Conservation (phyloP, 129 eudicot species). For the Smallanthus sonchifolius region DNA sequence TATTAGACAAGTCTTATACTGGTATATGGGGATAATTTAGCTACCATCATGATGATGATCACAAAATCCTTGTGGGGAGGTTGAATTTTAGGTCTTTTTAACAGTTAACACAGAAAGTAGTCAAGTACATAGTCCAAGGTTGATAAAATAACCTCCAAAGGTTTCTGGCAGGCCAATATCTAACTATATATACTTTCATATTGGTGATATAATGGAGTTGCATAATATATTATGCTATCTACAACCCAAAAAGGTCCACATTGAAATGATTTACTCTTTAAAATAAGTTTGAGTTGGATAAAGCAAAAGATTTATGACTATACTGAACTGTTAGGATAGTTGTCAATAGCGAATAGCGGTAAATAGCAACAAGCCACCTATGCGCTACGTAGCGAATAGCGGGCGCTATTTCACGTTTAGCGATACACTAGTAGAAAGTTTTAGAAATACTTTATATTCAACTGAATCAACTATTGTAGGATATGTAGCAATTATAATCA, state of each 20-base stretch:
- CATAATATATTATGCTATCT: background rate
- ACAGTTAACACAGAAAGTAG: background rate
- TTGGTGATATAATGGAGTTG: background rate
- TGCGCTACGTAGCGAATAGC: no score
- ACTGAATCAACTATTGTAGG: no score
- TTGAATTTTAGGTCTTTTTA: background rate
- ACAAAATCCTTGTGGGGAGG: background rate
- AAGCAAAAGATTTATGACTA: background rate
- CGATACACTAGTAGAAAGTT: no score
- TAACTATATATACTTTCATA: background rate
- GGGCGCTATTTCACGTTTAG: no score
- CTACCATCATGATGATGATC: slow-evolving; percentile 16
- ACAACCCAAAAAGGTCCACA: background rate
- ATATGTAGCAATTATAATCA: no score
- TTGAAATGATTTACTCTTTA: background rate
- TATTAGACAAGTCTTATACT: slow-evolving; percentile 2
- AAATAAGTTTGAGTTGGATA: slow-evolving; percentile 11
- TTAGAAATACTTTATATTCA: no score
- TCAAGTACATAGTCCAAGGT: background rate
- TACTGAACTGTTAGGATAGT: background rate
- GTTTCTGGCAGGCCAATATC: background rate
- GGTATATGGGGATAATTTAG: background rate
- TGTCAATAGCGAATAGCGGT: no score
- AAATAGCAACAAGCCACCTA: no score
- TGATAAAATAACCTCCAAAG: background rate